Evolutionary conservation across 257 asterid genomes (phyloP).

Genomic region (Capsicum baccatum): DNA sequence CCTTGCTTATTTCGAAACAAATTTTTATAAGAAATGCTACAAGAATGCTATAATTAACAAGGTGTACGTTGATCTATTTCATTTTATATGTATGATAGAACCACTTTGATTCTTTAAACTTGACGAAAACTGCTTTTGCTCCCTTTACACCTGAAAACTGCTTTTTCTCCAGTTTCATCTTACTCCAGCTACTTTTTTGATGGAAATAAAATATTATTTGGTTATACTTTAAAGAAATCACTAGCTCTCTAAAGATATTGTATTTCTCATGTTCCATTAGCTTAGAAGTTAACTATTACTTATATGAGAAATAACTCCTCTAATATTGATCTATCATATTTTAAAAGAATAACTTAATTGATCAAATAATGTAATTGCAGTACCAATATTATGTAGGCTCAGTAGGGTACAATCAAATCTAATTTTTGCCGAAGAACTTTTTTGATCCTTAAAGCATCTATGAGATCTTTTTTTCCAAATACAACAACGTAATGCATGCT

Average conservation of each 20-base stretch:
- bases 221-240: not conserved
- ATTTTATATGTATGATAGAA: not conserved
- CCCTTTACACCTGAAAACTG: no score
- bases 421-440: no score
- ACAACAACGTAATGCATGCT: not conserved
- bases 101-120: not conserved
- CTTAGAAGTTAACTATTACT: not conserved
- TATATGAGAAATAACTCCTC: not conserved
- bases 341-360: not conserved
- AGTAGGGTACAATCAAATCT: not conserved
- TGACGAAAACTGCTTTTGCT: not conserved
- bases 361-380: not conserved
- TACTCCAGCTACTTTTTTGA: not conserved
- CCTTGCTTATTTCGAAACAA: not conserved
- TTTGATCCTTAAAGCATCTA: no score
- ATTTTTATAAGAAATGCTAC: not conserved
- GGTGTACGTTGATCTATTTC: not conserved
- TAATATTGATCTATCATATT: not conserved
- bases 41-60: not conserved
- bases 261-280: not conserved
- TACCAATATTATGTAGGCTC: not conserved
- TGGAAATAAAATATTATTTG: not conserved
- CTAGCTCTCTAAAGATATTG: not conserved
- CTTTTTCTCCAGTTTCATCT: not conserved
- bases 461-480: no score